These are phyloP conservation scores for Alternaria sp. DNA, from an alignment of 2,329 filamentous ascomycete species.

Conservation along the genomic window DNA sequence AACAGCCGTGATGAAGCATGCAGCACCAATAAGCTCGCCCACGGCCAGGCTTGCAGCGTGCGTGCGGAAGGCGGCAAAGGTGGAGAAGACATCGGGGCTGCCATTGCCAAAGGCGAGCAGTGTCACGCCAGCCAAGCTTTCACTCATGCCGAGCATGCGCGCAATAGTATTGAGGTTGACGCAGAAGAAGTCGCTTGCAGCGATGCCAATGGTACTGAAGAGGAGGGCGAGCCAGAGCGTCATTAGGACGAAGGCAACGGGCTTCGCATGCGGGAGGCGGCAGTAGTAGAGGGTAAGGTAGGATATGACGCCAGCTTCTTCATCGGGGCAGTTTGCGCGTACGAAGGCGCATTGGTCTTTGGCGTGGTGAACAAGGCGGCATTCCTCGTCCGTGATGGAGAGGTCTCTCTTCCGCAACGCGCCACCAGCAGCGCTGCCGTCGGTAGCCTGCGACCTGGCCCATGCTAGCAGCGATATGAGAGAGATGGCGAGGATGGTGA, in stretches of 20 bases:
- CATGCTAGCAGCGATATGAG: conserved; percentile 43
- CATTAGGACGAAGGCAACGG: conserved; percentile 80
- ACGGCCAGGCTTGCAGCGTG: conserved; percentile 97
- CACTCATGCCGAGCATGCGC: conserved; percentile 86
- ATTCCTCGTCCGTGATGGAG: conserved; percentile 59
- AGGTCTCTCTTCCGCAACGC: conserved; percentile 32
- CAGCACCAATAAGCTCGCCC: conserved; percentile 92
- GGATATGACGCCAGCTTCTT: conserved; percentile 87
- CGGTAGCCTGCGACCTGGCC: conserved; percentile 26
- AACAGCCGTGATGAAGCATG: conserved; percentile 94
- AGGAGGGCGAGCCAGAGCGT: conserved; percentile 85
- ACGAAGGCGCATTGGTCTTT: conserved; percentile 87
- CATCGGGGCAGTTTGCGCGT: conserved; percentile 79
- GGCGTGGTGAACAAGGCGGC: conserved; percentile 78
- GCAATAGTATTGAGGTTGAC: conserved; percentile 95
- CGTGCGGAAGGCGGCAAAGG: conserved; percentile 96
- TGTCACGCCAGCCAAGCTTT: conserved; percentile 94
- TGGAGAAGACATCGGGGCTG: conserved; percentile 97
- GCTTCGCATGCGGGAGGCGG: conserved; percentile 70
- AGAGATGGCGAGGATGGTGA: conserved; percentile 45
- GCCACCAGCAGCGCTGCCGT: background rate
- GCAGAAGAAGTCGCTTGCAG: conserved; percentile 98
- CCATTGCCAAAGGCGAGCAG: conserved; percentile 98
- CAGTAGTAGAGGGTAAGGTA: conserved; percentile 96
- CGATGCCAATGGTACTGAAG: conserved; percentile 97